Base-by-base conservation (phyloP, 2,329 filamentous ascomycete species). In the Grosmannia huntii region DNA sequence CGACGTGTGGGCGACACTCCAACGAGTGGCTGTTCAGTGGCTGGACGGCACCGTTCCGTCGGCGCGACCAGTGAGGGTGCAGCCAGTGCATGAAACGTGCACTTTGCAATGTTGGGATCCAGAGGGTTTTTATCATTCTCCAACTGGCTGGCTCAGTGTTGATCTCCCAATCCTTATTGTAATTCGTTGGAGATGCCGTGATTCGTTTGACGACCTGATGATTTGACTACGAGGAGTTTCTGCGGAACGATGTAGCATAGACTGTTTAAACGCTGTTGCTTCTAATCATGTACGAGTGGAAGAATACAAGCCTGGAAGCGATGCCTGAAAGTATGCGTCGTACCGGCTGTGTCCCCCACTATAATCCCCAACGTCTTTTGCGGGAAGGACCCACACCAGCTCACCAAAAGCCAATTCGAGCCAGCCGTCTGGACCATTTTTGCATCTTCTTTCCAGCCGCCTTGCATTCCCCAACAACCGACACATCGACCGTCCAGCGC, bases 21-120 rank as follows among this genome's bases (percentile, higher is more conserved):
- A 62, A 63, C 44, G 60, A 65, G 55, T 65, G 64, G 64, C 63
- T 65, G 2, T 65, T 65, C 28, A 63, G 61, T 57, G 64, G 64
- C 56, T 65, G 64, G 64, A 31, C 61, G 28, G 31, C 53, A 14
- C 57, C 62, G 4, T 63, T 63, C 41, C 59, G 57, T 4, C 62
- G 53, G 21, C 23, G 25, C 33, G 33, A 53, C 19, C 44, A 36
- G 21, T 57, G 31, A 57, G 21, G 19, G 36, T 14, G 36, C 36
- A 38, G 31, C 31, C 31, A 33, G 9, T 33, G 31, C 31, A 6
- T 6, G 11, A 21, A 2, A 21, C 5, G 5, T 41, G 48, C 21
- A 49, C 23, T 50, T 51, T 12, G 23, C 12, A 51, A 4, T 51
- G 25, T 31, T 49, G 46, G 23, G 10, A 12, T 12, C 25, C 46